phyloP scores from a whole-genome alignment of 495 filamentous ascomycete species.

The Penicillium manginii region DNA sequence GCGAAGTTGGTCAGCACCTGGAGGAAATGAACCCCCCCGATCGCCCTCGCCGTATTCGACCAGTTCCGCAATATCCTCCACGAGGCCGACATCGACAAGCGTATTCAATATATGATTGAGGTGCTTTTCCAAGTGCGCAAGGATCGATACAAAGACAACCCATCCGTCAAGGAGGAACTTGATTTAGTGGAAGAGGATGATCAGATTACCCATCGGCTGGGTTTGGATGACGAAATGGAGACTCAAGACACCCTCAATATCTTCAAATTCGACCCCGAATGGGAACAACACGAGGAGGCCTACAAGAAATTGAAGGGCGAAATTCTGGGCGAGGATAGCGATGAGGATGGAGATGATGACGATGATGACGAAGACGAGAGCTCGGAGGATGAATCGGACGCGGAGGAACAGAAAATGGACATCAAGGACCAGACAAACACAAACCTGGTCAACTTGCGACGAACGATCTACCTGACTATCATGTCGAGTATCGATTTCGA shows the following conservation, averaged over 20 bases:
- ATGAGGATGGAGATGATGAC: slow-evolving; percentile 73
- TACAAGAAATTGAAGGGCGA: slow-evolving; percentile 90
- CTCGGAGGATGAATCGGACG: slow-evolving; percentile 78
- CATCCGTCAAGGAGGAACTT: slow-evolving; percentile 85
- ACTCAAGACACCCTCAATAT: slow-evolving; percentile 86
- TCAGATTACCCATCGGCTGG: slow-evolving; percentile 85
- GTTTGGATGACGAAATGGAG: slow-evolving; percentile 80
- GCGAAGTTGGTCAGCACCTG: slow-evolving; percentile 89
- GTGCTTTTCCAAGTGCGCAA: slow-evolving; percentile 96
- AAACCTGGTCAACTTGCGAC: slow-evolving; percentile 87
- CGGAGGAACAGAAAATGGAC: slow-evolving; percentile 75
- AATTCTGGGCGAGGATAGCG: slow-evolving; percentile 90
- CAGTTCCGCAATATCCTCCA: slow-evolving; percentile 94
- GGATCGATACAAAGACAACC: slow-evolving; percentile 95
- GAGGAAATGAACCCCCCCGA: slow-evolving; percentile 89
- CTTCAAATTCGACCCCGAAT: slow-evolving; percentile 91
- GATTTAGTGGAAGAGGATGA: slow-evolving; percentile 97
- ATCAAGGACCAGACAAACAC: slow-evolving; percentile 98
- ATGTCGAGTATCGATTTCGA: slow-evolving; percentile 94
- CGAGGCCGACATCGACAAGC: slow-evolving; percentile 93
- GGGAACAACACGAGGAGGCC: slow-evolving; percentile 86
- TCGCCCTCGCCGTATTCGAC: slow-evolving; percentile 89
- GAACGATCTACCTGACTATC: slow-evolving; percentile 96
- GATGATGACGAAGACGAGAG: slow-evolving; percentile 73
- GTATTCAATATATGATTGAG: slow-evolving; percentile 98